Percentiles rank a stretch among this genome's conserved stretches.
phyloP scores from a whole-genome alignment of 2,329 filamentous ascomycete genomes.

The Graphium sp. region DNA sequence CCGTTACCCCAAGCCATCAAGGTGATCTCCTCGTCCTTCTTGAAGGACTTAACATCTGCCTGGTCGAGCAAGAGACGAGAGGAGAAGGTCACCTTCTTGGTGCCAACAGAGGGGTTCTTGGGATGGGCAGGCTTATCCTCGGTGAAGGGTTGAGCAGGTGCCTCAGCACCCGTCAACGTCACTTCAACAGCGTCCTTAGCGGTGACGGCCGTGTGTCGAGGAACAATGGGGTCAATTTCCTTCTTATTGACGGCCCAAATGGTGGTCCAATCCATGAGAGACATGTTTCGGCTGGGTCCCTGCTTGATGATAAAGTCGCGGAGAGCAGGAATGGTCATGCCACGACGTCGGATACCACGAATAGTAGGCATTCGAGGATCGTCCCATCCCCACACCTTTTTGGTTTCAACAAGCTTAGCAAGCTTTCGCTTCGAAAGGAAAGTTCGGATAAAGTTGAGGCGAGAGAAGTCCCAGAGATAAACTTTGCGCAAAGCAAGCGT shows the following conservation, averaged over 20 bases:
- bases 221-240: constrained; percentile 61
- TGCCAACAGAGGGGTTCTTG: constrained; percentile 75
- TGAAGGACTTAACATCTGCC: constrained; percentile 67
- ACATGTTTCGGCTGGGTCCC: constrained; percentile 69
- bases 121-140: constrained; percentile 74
- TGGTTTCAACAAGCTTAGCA: constrained; percentile 63
- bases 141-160: constrained; percentile 40
- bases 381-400: constrained; percentile 70
- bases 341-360: constrained; percentile 60
- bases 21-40: constrained; percentile 77
- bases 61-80: constrained; percentile 69
- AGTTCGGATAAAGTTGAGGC: constrained; percentile 71
- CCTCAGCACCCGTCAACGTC: constrained; percentile 50
- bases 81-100: constrained; percentile 71
- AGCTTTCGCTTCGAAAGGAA: constrained; percentile 78
- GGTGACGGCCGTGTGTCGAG: constrained; percentile 57
- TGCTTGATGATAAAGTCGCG: constrained; percentile 75
- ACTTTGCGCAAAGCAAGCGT: constrained; percentile 59
- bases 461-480: constrained; percentile 72
- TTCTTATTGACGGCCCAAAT: constrained; percentile 67
- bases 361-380: constrained; percentile 78
- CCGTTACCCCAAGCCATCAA: constrained; percentile 94
- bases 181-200: constrained; percentile 57
- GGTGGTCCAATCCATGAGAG: constrained; percentile 67
- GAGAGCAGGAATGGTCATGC: constrained; percentile 63